Base-by-base conservation (phyloP, 2,329 filamentous ascomycete genomes). In the Colletotrichum sansevieriae region DNA sequence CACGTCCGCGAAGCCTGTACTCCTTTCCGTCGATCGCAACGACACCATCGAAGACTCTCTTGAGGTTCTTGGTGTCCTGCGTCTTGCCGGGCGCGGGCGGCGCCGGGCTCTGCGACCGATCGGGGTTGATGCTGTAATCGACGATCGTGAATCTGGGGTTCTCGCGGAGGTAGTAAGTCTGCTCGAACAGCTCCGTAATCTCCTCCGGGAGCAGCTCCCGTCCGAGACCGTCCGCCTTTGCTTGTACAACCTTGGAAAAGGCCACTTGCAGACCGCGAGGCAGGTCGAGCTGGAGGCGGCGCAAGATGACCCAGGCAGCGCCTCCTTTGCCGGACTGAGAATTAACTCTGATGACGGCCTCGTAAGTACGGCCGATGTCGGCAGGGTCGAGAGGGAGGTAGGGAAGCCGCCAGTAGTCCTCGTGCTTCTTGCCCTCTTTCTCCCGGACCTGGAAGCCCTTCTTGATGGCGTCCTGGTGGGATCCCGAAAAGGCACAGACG, bases 311-410 rank as follows among this genome's bases (percentile, higher is more conserved):
- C 93, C 93, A 98, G 58, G 95, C 95, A 69, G 93, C 91, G 74
- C 96, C 96, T 70, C 95, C 95, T 83, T 99, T 98, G 72, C 95
- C 95, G 74, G 90, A 93, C 79, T 98, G 95, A 18, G 93, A 97
- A 85, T 98, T 99, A 87, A 98, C 95, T 69, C 95, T 92, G 78
- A 98, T 98, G 77, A 98, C 92, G 68, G 95, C 95, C 82, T 98
- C 95, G 87, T 98, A 98, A n/a, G 91, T 98, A 66, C 95, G 90
- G 58, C 95, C 95, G 72, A 98, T 97, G 76, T 98, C 95, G 76
- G 92, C 87, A 5, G 95, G 95, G 76, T 98, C 95, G 74, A 98
- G 87, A 12, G 95, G 95, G 56, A 98, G 90, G 78, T 98, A 98
- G 0, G 95, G 95, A 25, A 73, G 37, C 18, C 92, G 84, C 95